Evolutionary conservation across 495 filamentous ascomycete species (phyloP).

Genomic region (Aspergillus avenaceus): DNA sequence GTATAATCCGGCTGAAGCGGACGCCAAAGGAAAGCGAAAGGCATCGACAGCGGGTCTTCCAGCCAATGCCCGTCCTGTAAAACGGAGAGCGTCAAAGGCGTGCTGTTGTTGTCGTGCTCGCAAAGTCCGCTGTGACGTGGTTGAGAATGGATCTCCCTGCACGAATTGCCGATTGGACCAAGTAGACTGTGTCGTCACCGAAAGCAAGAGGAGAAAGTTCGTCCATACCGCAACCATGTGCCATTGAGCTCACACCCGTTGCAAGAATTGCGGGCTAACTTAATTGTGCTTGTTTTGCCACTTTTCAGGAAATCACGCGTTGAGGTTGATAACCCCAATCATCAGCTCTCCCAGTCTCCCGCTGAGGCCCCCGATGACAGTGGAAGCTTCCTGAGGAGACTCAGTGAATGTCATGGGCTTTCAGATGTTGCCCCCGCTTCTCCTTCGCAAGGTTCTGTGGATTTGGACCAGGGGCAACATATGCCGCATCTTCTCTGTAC

Average conservation of each 20-base stretch:
- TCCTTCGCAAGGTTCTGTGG: conserved; percentile 39
- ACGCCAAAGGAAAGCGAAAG: conserved; percentile 40
- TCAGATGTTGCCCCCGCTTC: conserved; percentile 32
- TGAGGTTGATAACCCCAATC: conserved; percentile 29
- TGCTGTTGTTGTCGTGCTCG: conserved; percentile 82
- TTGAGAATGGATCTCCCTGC: conserved; percentile 80
- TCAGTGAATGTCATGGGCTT: conserved; percentile 27
- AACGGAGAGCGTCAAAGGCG: conserved; percentile 80
- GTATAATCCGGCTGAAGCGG: conserved; percentile 23
- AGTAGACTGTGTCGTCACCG: conserved; percentile 83
- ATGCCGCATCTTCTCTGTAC: conserved; percentile 47
- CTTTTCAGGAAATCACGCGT: conserved; percentile 41
- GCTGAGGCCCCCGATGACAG: conserved; percentile 34
- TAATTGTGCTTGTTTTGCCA: conserved; percentile 9
- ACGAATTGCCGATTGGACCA: conserved; percentile 87
- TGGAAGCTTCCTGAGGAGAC: conserved; percentile 22
- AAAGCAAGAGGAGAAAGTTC: conserved; percentile 81
- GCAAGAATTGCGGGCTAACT: conserved; percentile 13
- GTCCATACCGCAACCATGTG: conserved; percentile 18
- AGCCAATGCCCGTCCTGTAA: conserved; percentile 54
- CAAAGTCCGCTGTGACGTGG: conserved; percentile 93
- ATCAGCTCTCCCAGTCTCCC: conserved; percentile 32
- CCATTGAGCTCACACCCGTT: conserved; percentile 2
- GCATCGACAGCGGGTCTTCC: conserved; percentile 37
- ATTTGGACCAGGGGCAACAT: conserved; percentile 42